Percentiles rank a stretch among this genome's conserved stretches.
Evolutionary conservation across 805 yeast species (phyloP).

Genomic region (Suhomyces tanzawaensis): DNA sequence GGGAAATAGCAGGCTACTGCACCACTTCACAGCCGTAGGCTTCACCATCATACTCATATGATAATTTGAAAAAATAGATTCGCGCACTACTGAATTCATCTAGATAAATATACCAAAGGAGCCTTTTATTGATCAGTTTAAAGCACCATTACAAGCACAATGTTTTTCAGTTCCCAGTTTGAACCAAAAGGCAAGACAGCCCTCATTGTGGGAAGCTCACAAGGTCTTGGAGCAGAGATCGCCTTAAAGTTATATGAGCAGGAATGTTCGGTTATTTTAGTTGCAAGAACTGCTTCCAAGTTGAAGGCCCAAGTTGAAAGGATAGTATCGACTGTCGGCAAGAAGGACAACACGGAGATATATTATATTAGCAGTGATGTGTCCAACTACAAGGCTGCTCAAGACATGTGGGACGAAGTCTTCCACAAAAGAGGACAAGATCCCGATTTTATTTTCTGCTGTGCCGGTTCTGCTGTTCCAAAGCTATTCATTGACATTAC

Average conservation of each 20-base stretch:
- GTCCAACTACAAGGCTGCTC: conserved; percentile 51
- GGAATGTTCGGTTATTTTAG: conserved; percentile 67
- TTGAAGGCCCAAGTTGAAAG: conserved; percentile 47
- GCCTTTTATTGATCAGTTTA: no score
- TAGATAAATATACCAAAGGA: no score
- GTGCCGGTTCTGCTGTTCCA: conserved; percentile 87
- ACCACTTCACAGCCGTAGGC: no score
- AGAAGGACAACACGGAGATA: conserved; percentile 15
- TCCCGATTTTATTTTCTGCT: conserved; percentile 77
- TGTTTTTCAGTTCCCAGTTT: conserved; percentile 22
- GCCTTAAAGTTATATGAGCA: conserved; percentile 54
- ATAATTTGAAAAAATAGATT: no score
- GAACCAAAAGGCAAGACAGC: conserved; percentile 51
- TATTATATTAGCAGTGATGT: conserved; percentile 62
- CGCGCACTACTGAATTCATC: no score
- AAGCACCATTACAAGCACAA: no score
- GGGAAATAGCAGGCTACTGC: no score
- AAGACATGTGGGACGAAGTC: conserved; percentile 39
- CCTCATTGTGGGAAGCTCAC: conserved; percentile 90
- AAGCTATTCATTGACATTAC: conserved; percentile 71
- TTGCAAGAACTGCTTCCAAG: conserved; percentile 71
- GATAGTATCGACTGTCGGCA: conserved; percentile 29
- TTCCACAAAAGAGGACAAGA: conserved; percentile 21
- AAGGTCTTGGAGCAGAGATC: conserved; percentile 83
- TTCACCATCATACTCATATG: no score